A percentile compares a stretch with the other conserved stretches of the same genome.
Evolutionary conservation across 139 green algal species (phyloP).

Genomic region (Coccomyxa sp.): DNA sequence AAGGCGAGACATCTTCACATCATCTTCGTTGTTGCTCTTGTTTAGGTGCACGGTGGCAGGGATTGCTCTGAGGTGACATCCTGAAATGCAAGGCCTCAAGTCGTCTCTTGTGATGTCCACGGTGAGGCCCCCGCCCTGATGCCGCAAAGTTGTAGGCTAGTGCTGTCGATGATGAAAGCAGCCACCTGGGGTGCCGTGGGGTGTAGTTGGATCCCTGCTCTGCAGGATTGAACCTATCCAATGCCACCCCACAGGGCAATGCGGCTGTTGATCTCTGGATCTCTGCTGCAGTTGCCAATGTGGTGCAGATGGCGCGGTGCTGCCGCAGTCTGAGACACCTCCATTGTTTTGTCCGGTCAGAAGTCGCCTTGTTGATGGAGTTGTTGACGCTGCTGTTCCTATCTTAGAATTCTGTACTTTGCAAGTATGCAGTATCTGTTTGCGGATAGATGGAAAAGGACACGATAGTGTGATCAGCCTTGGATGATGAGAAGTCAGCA

Average conservation of each 20-base stretch:
- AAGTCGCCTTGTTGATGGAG: background rate
- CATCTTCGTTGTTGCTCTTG: background rate
- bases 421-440: background rate
- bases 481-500: constrained; percentile 23
- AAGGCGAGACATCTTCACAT: background rate
- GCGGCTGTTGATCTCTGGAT: background rate
- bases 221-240: background rate
- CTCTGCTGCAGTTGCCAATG: constrained; percentile 4
- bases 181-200: constrained; percentile 10
- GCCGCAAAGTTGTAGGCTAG: background rate
- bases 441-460: background rate
- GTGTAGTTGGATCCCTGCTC: constrained; percentile 3
- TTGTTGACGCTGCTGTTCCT: background rate
- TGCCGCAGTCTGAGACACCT: constrained; percentile 24
- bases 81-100: background rate
- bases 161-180: constrained; percentile 18
- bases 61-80: background rate
- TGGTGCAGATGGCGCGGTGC: constrained; percentile 14
- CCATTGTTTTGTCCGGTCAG: background rate
- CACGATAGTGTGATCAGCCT: constrained; percentile 1
- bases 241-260: background rate
- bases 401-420: background rate
- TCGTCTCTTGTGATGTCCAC: background rate
- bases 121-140: background rate
- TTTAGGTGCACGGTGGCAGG: background rate